Evolutionary conservation across 108 stramenopile species (phyloP), one percentile per base, ranked within the genome.

Genomic region (Epipyxis sp.): DNA sequence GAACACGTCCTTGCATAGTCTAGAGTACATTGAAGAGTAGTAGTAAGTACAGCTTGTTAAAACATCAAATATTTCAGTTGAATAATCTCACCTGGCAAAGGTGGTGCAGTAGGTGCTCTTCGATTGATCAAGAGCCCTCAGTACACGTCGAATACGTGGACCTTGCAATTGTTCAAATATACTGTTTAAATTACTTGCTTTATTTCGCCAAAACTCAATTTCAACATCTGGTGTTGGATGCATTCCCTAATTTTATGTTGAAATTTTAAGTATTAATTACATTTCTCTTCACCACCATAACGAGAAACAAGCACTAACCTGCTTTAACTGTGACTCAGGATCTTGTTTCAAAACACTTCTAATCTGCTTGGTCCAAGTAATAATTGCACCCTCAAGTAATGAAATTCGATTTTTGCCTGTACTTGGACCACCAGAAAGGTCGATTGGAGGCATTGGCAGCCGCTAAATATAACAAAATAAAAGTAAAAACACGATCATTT

Each of bases 361-460:
- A 76, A 94, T 92, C 84, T 94, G 94, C 76, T 93, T 94, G 20
- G 92, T 94, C 94, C 94, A 94, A 30, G 90, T 93, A 69, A 92
- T 88, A 68, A 94, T 90, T 67, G 92, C 90, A 2, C 91, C 88
- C 62, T 94, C 94, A 25, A 94, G 84, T n/a, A 94, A 80, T 10
- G 88, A 81, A 40, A 91, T 87, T n/a, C 91, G 87, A 67, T 92
- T 92, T 82, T 89, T 89, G 27, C 85, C 87, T 13, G 71, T 35
- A 6, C 6, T 35, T 46, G 6, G 71, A 30, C 71, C 71, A 54
- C 13, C 71, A 42, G 41, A 42, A 13, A 80, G 44, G 1, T 92
- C 90, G 40, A 87, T 79, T 30, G 90, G 90, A 0, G 93, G 94
- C 87, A 93, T 87, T 0, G 94, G 94, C 74, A 94, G 84, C 39